phyloP scores from a whole-genome alignment of 208 protist genomes.

The Acanthamoeba castellanii region DNA sequence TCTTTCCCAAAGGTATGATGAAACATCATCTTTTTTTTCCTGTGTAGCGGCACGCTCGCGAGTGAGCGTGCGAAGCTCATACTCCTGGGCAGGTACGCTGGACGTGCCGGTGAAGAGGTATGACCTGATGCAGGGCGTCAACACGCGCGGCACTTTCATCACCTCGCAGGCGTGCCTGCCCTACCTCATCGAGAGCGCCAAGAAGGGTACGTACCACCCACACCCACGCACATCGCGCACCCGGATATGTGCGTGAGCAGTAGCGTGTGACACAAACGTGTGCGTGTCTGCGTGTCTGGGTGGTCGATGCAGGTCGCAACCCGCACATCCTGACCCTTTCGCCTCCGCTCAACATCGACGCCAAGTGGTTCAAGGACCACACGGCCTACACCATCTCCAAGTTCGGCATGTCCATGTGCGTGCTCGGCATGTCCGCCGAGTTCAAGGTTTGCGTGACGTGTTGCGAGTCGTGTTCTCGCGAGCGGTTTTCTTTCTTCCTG shows the following conservation, averaged over 20 bases:
- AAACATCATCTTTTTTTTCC: not conserved
- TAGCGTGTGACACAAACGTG: not conserved
- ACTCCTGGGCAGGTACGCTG: conserved; percentile 70
- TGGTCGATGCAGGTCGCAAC: conserved; percentile 41
- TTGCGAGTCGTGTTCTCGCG: not conserved
- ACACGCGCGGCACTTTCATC: conserved; percentile 85
- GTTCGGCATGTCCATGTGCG: conserved; percentile 89
- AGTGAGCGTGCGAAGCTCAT: no score
- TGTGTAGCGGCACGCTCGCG: not conserved
- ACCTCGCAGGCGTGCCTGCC: conserved; percentile 87
- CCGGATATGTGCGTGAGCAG: no score
- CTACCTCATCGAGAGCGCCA: conserved; percentile 81
- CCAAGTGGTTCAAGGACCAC: conserved; percentile 87
- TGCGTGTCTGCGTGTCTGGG: not conserved
- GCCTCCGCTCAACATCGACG: conserved; percentile 89
- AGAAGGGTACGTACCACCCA: conserved; percentile 32
- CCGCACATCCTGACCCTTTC: conserved; percentile 89
- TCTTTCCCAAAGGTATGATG: conserved; percentile 76
- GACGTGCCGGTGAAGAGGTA: conserved; percentile 89
- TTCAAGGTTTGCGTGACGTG: conserved; percentile 75
- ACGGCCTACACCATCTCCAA: conserved; percentile 90
- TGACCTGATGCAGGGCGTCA: conserved; percentile 82
- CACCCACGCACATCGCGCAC: not conserved
- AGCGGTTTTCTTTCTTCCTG: not conserved
- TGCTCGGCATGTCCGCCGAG: conserved; percentile 87